Base-by-base conservation (phyloP, 768 basidiomycete species). In the Panellus pusillus region DNA sequence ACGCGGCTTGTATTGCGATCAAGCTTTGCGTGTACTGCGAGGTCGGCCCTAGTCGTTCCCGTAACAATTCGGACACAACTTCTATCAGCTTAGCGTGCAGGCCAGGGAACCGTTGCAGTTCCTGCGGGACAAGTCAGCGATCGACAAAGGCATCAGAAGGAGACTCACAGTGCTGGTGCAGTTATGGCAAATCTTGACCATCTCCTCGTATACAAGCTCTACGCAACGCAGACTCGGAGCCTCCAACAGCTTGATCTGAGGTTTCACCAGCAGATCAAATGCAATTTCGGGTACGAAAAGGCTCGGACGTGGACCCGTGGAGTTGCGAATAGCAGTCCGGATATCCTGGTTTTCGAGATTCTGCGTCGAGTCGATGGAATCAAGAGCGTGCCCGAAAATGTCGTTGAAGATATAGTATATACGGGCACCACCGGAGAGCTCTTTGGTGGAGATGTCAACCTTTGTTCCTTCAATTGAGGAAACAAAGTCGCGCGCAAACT, bases 401-500 rank as follows among this genome's bases (percentile, higher is more conserved):
- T 98, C 97, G 68, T 98, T 93, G 81, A 99, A 99, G 68, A 99
- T 98, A 74, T 98, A 98, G 72, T 98, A 98, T 72, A 99, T 93
- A 49, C 97, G 83, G 19, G 97, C 97, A 42, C 97, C 97, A 38
- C 97, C 97, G 6, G 91, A 98, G 14, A 99, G 84, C 68, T 99
- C 97, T 68, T 99, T 99, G 0, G 97, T 99, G 1, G 93, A 96
- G 63, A 98, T 90, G 57, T 97, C 92, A 36, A 96, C 81, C 51
- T 93, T 93, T 13, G 94, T 98, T 50, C 97, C 97, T 62, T 99
- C 97, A 62, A 99, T 97, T 13, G 94, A 96, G 0, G 95, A 88
- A 47, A 98, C 81, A 58, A 98, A 99, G 73, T 99, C 97, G 45
- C 92, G 86, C 2, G 94, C 95, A 63, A 98, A 99, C 72, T 94